A percentile compares a stretch with the other conserved stretches of the same genome.
These are phyloP conservation scores for Obelidium mucronatum DNA, from an alignment of 192 early-diverging fungal species.

Conservation along the genomic window DNA sequence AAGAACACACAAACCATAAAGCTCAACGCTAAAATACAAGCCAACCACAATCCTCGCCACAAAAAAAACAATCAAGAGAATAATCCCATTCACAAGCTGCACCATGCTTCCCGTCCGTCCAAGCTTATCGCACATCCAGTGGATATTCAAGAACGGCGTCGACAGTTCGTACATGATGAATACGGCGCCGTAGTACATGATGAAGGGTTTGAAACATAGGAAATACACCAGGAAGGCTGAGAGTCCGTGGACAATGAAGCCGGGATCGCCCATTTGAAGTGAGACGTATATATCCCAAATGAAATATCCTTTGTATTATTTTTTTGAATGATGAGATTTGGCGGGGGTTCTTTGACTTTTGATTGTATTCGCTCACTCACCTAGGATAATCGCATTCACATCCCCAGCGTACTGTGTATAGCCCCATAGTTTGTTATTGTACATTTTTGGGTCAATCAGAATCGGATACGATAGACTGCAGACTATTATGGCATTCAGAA, in stretches of 20 bases:
- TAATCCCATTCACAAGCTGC: slow-evolving; percentile 85
- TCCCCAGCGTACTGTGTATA: slow-evolving; percentile 72
- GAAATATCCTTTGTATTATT: slow-evolving; percentile 68
- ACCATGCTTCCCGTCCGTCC: slow-evolving; percentile 78
- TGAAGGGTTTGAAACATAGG: slow-evolving; percentile 77
- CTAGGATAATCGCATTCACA: slow-evolving; percentile 84
- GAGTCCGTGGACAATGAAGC: slow-evolving; percentile 84
- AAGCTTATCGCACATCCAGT: slow-evolving; percentile 94
- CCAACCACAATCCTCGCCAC: slow-evolving; percentile 79
- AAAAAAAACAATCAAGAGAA: slow-evolving; percentile 80
- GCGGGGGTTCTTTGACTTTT: neutral
- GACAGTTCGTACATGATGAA: slow-evolving; percentile 92
- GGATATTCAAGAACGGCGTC: slow-evolving; percentile 89
- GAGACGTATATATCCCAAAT: slow-evolving; percentile 86
- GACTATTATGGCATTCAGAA: slow-evolving; percentile 75
- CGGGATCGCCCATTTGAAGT: slow-evolving; percentile 72
- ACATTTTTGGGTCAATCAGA: slow-evolving; percentile 69
- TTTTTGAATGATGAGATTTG: neutral
- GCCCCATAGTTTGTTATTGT: slow-evolving; percentile 74
- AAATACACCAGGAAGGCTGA: slow-evolving; percentile 79
- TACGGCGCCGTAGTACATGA: slow-evolving; percentile 85
- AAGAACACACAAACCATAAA: slow-evolving; percentile 59
- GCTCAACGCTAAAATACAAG: slow-evolving; percentile 73
- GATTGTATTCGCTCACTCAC: slow-evolving; percentile 37
- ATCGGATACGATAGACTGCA: slow-evolving; percentile 70